Conservation (phyloP, 163 green algal genomes). For the Chlamydomonas reinhardtii region DNA sequence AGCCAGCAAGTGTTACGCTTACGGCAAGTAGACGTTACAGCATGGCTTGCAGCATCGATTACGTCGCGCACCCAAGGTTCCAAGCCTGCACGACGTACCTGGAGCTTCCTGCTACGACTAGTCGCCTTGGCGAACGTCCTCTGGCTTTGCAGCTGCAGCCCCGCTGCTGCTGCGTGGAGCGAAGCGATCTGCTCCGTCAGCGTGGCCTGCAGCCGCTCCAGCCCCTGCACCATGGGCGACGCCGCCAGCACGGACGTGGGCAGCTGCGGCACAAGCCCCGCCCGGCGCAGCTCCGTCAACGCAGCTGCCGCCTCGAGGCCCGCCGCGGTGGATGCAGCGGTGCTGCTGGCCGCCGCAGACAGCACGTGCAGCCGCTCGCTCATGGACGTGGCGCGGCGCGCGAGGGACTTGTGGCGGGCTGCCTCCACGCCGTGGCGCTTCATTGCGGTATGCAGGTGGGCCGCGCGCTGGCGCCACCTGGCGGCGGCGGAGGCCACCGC, state of each 20-base stretch:
- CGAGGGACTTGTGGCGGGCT: background rate
- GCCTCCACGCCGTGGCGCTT: background rate
- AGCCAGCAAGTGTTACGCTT: no score
- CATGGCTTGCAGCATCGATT: no score
- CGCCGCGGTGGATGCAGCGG: background rate
- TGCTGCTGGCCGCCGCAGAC: background rate
- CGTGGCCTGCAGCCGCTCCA: slow-evolving; percentile 30
- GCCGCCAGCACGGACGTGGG: background rate
- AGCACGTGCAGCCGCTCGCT: slow-evolving; percentile 29
- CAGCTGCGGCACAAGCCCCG: slow-evolving; percentile 13
- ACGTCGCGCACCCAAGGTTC: no score
- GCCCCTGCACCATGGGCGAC: background rate
- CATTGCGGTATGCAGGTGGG: slow-evolving; percentile 1
- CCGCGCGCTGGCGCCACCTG: slow-evolving; percentile 6
- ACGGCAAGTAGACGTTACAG: no score
- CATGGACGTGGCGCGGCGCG: background rate
- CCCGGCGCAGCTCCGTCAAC: background rate
- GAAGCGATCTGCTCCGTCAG: slow-evolving; percentile 23
- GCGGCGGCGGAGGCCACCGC: background rate
- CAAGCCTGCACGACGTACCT: background rate
- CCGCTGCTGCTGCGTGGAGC: background rate
- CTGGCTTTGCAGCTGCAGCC: slow-evolving; percentile 27
- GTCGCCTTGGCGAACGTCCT: slow-evolving; percentile 27
- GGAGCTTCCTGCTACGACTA: background rate
- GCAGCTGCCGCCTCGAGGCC: background rate